phyloP scores from a whole-genome alignment of 352 stramenopile genomes.

The Globisporangium mamillatum region DNA sequence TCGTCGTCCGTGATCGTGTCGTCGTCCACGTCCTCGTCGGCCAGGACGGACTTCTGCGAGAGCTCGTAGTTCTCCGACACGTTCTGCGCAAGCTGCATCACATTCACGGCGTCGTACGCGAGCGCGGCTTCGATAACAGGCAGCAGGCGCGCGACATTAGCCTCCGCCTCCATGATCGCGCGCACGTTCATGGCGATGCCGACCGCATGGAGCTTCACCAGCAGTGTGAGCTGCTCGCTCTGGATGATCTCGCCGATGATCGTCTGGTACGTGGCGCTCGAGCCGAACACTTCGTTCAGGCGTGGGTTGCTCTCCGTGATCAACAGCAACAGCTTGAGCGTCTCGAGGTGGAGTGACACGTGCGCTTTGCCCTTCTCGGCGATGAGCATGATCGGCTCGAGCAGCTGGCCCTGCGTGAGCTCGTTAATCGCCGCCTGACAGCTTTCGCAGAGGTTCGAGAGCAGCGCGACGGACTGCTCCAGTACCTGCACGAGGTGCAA shows the following conservation, averaged over 20 bases:
- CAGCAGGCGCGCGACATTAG: constrained; percentile 64
- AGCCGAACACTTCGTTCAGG: constrained; percentile 64
- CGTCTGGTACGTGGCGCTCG: constrained; percentile 58
- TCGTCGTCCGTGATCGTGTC: constrained; percentile 60
- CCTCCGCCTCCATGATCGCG: constrained; percentile 70
- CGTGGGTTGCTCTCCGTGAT: constrained; percentile 82
- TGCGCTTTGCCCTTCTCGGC: constrained; percentile 50
- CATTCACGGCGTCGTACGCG: constrained; percentile 76
- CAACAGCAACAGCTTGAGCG: constrained; percentile 75
- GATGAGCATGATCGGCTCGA: constrained; percentile 76
- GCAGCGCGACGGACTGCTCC: constrained; percentile 76
- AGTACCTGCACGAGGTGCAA: constrained; percentile 70
- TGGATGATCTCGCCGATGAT: constrained; percentile 69
- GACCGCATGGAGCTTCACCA: constrained; percentile 54
- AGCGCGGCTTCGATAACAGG: constrained; percentile 67
- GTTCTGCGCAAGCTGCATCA: constrained; percentile 72
- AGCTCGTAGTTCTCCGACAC: constrained; percentile 56
- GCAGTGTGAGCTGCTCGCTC: constrained; percentile 43
- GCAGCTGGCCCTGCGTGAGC: constrained; percentile 67
- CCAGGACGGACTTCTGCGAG: constrained; percentile 55
- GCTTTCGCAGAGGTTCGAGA: constrained; percentile 83
- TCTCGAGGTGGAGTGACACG: constrained; percentile 65
- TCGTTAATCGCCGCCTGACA: constrained; percentile 78
- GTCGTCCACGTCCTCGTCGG: constrained; percentile 65
- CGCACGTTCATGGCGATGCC: constrained; percentile 80